A percentile compares a stretch with the other conserved stretches of the same genome.
Conservation (phyloP, 305 asterid species). For the Coffea humblotiana region DNA sequence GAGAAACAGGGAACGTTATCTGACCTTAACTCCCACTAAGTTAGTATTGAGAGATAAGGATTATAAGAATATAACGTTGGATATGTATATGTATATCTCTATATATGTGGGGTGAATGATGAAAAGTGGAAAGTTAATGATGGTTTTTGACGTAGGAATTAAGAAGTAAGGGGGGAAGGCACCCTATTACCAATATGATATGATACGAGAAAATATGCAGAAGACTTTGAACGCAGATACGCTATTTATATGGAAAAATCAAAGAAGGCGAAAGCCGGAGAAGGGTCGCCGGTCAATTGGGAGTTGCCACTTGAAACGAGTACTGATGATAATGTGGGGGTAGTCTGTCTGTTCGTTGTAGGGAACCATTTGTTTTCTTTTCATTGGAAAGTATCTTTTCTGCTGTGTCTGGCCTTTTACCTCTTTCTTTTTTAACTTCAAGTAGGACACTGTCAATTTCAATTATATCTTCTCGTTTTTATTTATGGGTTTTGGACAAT, state of each 20-base stretch:
- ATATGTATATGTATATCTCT: background rate
- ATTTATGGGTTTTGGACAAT: background rate
- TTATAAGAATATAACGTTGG: conserved; percentile 1
- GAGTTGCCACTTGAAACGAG: background rate
- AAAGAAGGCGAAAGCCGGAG: background rate
- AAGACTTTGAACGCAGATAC: conserved; percentile 12
- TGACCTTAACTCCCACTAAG: background rate
- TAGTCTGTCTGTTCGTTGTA: background rate
- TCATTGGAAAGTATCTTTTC: too few relatives aligned
- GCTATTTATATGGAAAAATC: conserved; percentile 4
- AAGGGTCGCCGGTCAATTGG: background rate
- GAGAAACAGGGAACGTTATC: background rate
- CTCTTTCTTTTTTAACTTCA: background rate
- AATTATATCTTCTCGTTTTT: background rate
- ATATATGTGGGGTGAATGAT: too few relatives aligned
- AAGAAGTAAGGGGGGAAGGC: background rate
- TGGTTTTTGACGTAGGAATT: background rate
- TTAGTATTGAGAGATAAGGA: background rate
- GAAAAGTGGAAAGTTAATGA: background rate
- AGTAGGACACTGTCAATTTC: background rate
- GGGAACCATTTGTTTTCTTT: background rate
- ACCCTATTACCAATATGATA: too few relatives aligned
- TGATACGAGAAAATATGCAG: background rate
- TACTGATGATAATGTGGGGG: background rate
- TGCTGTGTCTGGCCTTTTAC: background rate